A percentile compares a stretch with the other conserved stretches of the same genome.
Evolutionary conservation across 2,329 filamentous ascomycete species (phyloP).

Genomic region (Pyrenophora tritici-repentis): DNA sequence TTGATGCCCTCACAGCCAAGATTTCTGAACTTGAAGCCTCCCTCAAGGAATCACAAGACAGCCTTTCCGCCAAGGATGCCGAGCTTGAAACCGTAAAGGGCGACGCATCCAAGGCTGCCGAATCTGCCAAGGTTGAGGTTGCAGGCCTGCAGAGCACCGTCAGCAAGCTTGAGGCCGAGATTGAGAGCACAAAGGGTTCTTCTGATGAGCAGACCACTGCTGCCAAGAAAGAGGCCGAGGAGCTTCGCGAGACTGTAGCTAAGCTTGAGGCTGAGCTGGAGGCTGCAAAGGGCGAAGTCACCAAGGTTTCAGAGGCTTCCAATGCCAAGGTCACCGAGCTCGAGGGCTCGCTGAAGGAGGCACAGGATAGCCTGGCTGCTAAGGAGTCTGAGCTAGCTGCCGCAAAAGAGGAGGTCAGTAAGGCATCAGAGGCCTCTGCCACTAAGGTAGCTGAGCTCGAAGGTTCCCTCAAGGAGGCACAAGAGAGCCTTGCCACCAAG

Average conservation of each 20-base stretch:
- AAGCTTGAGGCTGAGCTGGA: conserved; percentile 24
- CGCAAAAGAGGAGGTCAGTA: conserved; percentile 22
- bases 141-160: conserved; percentile 30
- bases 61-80: conserved; percentile 26
- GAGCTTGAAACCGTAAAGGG: conserved; percentile 25
- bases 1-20: conserved; percentile 29
- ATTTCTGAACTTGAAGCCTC: conserved; percentile 35
- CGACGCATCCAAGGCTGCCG: conserved; percentile 20
- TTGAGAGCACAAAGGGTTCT: conserved; percentile 23
- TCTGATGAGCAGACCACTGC: conserved; percentile 17
- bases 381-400: conserved; percentile 32
- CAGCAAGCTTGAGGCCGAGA: conserved; percentile 31
- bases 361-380: conserved; percentile 21
- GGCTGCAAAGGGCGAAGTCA: conserved; percentile 19
- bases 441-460: conserved; percentile 35
- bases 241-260: conserved; percentile 15
- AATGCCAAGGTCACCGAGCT: conserved; percentile 33
- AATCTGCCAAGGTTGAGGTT: conserved; percentile 31
- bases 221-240: conserved; percentile 20
- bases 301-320: conserved; percentile 26
- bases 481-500: conserved; percentile 25
- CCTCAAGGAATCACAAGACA: conserved; percentile 29
- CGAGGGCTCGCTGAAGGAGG: conserved; percentile 26
- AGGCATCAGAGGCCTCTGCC: conserved; percentile 25
- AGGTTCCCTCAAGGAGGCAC: conserved; percentile 22